Conservation (phyloP, 2,329 filamentous ascomycete genomes). For the Beauveria sp. region DNA sequence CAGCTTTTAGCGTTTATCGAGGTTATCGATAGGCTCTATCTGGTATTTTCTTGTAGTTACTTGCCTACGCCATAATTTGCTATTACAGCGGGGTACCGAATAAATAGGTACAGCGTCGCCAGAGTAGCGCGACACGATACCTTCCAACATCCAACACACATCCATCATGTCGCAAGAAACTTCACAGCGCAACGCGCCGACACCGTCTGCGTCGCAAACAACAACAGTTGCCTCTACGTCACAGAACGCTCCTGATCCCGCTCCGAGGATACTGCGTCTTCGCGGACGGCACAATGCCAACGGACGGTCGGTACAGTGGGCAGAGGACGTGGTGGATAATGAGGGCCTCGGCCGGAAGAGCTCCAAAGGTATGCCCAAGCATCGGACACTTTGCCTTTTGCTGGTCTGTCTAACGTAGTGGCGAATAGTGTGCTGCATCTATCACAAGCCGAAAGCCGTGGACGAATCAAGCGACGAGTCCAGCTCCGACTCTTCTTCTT, state of each 20-base stretch:
- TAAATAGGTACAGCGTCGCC: background rate
- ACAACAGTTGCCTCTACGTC: constrained; percentile 14
- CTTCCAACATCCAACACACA: background rate
- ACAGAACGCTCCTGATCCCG: constrained; percentile 19
- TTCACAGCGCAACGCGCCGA: constrained; percentile 21
- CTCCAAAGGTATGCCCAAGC: constrained; percentile 64
- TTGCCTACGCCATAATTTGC: too few species aligned
- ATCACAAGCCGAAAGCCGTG: constrained; percentile 74
- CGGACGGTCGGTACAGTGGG: constrained; percentile 74
- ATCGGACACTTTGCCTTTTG: background rate
- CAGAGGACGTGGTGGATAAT: constrained; percentile 88
- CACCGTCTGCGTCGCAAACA: constrained; percentile 28
- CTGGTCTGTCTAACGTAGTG: background rate
- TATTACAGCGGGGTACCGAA: background rate
- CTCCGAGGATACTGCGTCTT: constrained; percentile 40
- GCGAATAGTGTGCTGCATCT: constrained; percentile 88
- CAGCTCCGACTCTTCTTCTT: constrained; percentile 42
- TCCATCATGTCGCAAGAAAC: constrained; percentile 23
- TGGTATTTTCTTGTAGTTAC: too few species aligned
- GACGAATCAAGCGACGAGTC: constrained; percentile 74
- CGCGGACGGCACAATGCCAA: constrained; percentile 39
- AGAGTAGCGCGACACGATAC: background rate
- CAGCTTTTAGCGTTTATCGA: too few species aligned
- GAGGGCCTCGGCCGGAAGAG: constrained; percentile 90
- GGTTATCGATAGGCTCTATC: too few species aligned